Evolutionary conservation across 257 asterid genomes (phyloP), one percentile per base, ranked within the genome.

Genomic region (Anisodus acutangulus): DNA sequence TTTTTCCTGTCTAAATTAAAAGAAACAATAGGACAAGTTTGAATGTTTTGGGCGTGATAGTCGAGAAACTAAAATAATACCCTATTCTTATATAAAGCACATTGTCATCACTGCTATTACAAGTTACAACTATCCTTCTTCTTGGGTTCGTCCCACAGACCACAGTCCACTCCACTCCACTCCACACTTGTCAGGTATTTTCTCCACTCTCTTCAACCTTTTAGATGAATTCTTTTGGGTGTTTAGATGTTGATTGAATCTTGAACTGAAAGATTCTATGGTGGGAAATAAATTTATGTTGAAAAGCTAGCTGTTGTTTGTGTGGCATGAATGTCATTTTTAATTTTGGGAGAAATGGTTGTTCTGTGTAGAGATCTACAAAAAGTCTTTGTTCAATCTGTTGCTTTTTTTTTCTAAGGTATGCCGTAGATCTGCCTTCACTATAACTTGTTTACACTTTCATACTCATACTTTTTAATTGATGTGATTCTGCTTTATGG

Each of bases 341-440:
- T 8, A 9, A 4, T 19, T n/a, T 45, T n/a, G 58, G 17, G 4
- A 15, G 16, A 8, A 47, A 47, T 31, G 5, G 74, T 4, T 35
- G 12, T 37, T 19, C n/a, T 72, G 59, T 72, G 7, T 72, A 16
- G 19, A 45, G 80, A 72, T 47, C 80, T 72, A 49, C 37, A 39
- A n/a, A 71, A 43, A 4, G 8, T 71, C 3, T 41, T 70, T 2
- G 13, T 16, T 43, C 2, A 70, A 8, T 70, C 55, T 17, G 57
- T 43, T 45, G 6, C 39, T 13, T 69, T 71, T 68, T 43, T n/a
- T 2, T 2, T 10, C 11, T 19, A 62, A 5, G 9, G 57, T 45
- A 45, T 45, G n/a, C 11, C 35, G 10, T 72, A 72, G 80, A 72
- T 72, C 59, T 72, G 80, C 69, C 6, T 54, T 41, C 53, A 13